Percentiles rank a stretch among this genome's conserved stretches.
Conservation (phyloP, 192 early-diverging fungal species). For the Ambispora gerdemannii region DNA sequence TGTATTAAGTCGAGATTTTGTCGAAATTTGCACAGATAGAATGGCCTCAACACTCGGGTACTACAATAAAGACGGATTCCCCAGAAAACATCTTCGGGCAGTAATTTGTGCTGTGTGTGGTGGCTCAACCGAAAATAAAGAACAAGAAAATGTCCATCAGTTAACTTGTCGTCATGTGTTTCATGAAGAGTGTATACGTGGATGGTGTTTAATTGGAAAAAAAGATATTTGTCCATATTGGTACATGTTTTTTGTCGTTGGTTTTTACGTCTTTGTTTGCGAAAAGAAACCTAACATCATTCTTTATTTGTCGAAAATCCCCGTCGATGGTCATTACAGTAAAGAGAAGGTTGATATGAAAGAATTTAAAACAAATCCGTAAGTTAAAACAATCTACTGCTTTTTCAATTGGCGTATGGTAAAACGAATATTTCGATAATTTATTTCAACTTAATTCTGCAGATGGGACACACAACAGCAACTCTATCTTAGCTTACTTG, state of each 20-base stretch:
- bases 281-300: too few relatives aligned
- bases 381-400: conserved; percentile 31
- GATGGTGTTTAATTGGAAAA: conserved; percentile 63
- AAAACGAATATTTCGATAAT: not conserved
- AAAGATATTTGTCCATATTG: conserved; percentile 65
- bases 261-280: too few relatives aligned
- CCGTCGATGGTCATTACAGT: conserved; percentile 33
- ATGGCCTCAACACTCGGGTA: conserved; percentile 63
- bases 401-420: not conserved
- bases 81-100: conserved; percentile 50
- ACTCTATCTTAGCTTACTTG: conserved; percentile 56
- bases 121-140: conserved; percentile 29
- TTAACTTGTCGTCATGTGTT: conserved; percentile 56
- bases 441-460: conserved; percentile 5
- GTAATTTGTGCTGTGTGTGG: conserved; percentile 61
- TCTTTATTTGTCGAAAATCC: not conserved
- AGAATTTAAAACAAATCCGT: conserved; percentile 60
- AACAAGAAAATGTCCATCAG: conserved; percentile 36
- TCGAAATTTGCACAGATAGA: conserved; percentile 59
- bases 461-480: conserved; percentile 66
- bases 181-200: conserved; percentile 63
- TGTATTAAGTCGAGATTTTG: conserved; percentile 59
- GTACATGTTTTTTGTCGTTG: conserved; percentile 30
- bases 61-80: conserved; percentile 59
- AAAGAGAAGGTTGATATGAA: conserved; percentile 64